Base-by-base conservation (phyloP, 192 early-diverging fungal species). In the Mycoemilia scoparia region DNA sequence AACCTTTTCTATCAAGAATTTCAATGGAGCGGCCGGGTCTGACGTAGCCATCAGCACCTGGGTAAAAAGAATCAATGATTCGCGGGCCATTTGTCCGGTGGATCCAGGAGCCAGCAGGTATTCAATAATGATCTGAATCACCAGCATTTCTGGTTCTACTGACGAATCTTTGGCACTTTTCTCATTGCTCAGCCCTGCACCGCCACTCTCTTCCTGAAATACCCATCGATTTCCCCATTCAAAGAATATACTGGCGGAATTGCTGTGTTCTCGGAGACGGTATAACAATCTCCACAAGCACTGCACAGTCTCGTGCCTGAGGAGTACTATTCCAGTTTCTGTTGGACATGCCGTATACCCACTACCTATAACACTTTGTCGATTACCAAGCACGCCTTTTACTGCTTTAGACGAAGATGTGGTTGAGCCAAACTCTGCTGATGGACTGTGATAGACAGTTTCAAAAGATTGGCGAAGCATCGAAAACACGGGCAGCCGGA, bases 401-500 rank as follows among this genome's bases (percentile, higher is more conserved):
- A 19, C 32, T 13, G 17, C 15, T 7, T 27, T 19, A 23, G n/a
- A 17, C 24, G 3, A 39, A 29, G 7, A 43, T 32, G 21, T 49
- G 39, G 30, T 46, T 38, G 13, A 39, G 39, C 22, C 43, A 40
- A 24, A 53, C 21, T 4, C 40, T 34, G 32, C 28, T 46, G 15
- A 54, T 25, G 58, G 40, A 32, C 52, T 54, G 5, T 32, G 37
- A 40, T 61, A 39, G 7, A 61, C 44, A 0, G 51, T 42, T 2
- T 32, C 29, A 23, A 46, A 38, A 34, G 49, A 34, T 44, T 53
- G 50, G 7, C 45, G 54, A 47, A 64, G 54, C 2, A 64, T 34
- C 2, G 48, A 49, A 20, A 64, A 46, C 34, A 64, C 26, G 13
- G 60, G 60, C 19, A 56, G 26, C 4, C 60, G 49, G 14, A 64